These are phyloP conservation scores for Claviceps paspali DNA, from an alignment of 2,329 filamentous ascomycete species.

Conservation along the genomic window DNA sequence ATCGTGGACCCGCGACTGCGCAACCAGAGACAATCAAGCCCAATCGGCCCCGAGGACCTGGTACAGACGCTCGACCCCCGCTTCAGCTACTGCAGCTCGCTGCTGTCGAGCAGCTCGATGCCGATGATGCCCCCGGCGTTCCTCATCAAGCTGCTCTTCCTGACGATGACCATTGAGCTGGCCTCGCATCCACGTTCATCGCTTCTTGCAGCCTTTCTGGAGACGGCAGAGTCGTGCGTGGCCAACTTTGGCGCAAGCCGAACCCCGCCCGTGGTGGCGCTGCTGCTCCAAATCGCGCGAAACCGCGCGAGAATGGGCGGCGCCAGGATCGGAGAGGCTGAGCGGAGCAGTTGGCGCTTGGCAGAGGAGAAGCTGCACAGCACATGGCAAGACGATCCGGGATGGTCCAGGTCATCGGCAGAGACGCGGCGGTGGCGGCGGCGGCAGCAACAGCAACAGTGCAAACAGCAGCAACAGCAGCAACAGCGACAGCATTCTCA, in stretches of 20 bases:
- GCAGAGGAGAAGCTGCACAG: conserved; percentile 13
- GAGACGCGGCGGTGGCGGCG: not conserved
- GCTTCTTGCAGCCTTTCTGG: conserved; percentile 21
- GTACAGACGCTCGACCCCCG: conserved; percentile 18
- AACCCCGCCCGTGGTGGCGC: conserved; percentile 18
- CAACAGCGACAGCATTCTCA: not conserved
- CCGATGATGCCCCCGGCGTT: conserved; percentile 21
- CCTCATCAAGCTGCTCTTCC: conserved; percentile 22
- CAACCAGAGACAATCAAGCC: not conserved
- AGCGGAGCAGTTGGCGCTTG: conserved; percentile 18
- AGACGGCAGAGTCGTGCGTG: conserved; percentile 19
- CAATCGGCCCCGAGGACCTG: conserved; percentile 14
- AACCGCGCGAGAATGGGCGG: conserved; percentile 13
- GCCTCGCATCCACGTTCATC: conserved; percentile 18
- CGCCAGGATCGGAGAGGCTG: conserved; percentile 20
- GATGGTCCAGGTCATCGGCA: too few relatives aligned
- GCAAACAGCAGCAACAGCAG: not conserved
- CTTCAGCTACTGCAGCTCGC: conserved; percentile 24
- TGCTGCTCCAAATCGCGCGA: conserved; percentile 21
- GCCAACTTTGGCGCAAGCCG: conserved; percentile 18
- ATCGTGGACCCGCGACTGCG: not conserved
- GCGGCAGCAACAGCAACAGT: not conserved
- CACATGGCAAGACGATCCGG: conserved; percentile 3
- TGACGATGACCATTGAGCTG: conserved; percentile 20
- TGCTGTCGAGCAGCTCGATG: conserved; percentile 19